Evolutionary conservation across 352 stramenopile species (phyloP).

Genomic region (Blastocystis sp.): DNA sequence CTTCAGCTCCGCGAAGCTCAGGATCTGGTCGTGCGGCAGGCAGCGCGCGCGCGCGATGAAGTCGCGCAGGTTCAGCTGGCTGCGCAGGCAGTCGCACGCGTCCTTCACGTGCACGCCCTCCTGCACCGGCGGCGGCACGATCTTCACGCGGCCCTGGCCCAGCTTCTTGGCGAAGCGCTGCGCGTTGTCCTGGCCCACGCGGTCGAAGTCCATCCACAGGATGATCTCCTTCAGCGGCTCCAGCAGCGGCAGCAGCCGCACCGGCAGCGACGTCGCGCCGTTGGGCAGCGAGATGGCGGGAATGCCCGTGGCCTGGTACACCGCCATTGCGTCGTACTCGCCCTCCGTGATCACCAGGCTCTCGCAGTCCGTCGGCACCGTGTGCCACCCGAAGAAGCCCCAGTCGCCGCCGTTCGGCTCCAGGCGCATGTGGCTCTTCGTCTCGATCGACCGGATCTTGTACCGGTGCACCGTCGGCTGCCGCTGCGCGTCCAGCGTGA

Average conservation of each 20-base stretch:
- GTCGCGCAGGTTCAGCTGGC: constrained; percentile 81
- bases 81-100: constrained; percentile 92
- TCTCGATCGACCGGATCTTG: constrained; percentile 81
- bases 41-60: constrained; percentile 81
- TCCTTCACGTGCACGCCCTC: constrained; percentile 83
- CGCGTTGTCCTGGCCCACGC: constrained; percentile 84
- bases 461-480: constrained; percentile 73
- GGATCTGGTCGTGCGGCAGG: constrained; percentile 87
- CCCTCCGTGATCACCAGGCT: constrained; percentile 93
- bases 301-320: constrained; percentile 89
- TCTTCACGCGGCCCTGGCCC: constrained; percentile 77
- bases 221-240: constrained; percentile 94
- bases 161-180: constrained; percentile 94
- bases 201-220: constrained; percentile 98
- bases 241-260: constrained; percentile 88
- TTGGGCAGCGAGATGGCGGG: constrained; percentile 91
- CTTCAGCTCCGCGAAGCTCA: constrained; percentile 86
- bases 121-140: constrained; percentile 68
- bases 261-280: constrained; percentile 88
- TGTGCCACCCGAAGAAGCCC: constrained; percentile 98
- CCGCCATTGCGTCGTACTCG: constrained; percentile 92
- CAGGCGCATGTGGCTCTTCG: constrained; percentile 83
- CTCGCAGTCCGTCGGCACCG: constrained; percentile 80
- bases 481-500: constrained; percentile 72
- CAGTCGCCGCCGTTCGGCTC: constrained; percentile 87